Conservation (phyloP, 768 basidiomycete species). For the Boletus subparvulus region DNA sequence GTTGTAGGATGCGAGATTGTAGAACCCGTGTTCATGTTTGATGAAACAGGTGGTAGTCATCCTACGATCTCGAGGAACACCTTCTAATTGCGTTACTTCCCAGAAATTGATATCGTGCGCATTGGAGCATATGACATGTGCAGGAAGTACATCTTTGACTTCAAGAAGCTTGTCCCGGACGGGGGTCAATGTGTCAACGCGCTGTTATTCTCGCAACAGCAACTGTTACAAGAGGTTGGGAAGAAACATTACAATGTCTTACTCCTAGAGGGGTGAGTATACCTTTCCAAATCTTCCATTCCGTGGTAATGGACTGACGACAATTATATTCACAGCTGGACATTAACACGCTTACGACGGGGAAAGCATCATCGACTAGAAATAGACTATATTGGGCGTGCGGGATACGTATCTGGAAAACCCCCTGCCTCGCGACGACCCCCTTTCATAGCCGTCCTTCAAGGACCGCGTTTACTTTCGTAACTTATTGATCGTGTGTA, state of each 20-base stretch:
- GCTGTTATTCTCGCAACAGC: constrained; percentile 61
- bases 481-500: constrained; percentile 34
- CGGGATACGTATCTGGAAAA: constrained; percentile 56
- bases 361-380: constrained; percentile 64
- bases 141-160: constrained; percentile 64
- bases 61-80: constrained; percentile 3
- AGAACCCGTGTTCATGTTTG: constrained; percentile 63
- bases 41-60: constrained; percentile 53
- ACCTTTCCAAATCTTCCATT: neutral
- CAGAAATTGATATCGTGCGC: constrained; percentile 61
- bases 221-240: constrained; percentile 54
- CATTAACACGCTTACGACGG: constrained; percentile 60
- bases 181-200: constrained; percentile 50
- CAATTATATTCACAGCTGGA: constrained; percentile 50
- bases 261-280: constrained; percentile 62
- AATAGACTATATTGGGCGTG: constrained; percentile 67
- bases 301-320: neutral
- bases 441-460: constrained; percentile 68
- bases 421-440: constrained; percentile 47
- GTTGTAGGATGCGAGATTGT: constrained; percentile 67
- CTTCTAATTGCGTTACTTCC: constrained; percentile 6
- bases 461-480: constrained; percentile 33
- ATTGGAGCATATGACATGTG: constrained; percentile 53
- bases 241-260: constrained; percentile 63
- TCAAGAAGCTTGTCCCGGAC: constrained; percentile 44